phyloP scores from a whole-genome alignment of 106 monocot species.

The Dendrobium nobile region DNA sequence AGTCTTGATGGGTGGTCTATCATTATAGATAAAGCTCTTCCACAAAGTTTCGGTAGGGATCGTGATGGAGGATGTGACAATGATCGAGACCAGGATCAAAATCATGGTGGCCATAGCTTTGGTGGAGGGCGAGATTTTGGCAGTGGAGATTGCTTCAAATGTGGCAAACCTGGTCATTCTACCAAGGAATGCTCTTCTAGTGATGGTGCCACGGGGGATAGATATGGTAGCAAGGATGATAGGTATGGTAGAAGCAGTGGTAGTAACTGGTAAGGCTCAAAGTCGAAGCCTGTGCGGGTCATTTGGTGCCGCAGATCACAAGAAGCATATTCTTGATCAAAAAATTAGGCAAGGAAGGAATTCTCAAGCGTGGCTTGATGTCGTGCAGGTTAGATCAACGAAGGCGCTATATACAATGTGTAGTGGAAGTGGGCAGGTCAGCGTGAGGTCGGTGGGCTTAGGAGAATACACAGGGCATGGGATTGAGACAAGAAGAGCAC shows the following conservation, averaged over 20 bases:
- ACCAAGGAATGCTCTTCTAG: slow-evolving; percentile 80
- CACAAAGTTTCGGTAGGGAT: slow-evolving; percentile 50
- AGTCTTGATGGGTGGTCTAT: slow-evolving; percentile 86
- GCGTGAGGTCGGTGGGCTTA: too few relatives aligned
- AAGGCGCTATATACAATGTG: too few relatives aligned
- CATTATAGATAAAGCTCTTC: slow-evolving; percentile 90
- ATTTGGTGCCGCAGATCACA: too few relatives aligned
- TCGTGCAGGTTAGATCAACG: too few relatives aligned
- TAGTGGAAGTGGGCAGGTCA: too few relatives aligned
- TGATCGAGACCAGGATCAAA: slow-evolving; percentile 47
- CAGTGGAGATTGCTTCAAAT: slow-evolving; percentile 79
- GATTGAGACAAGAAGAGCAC: too few relatives aligned
- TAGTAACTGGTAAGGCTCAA: slow-evolving; percentile 33
- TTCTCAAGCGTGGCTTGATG: too few relatives aligned
- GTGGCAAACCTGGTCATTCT: slow-evolving; percentile 98
- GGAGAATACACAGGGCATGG: too few relatives aligned
- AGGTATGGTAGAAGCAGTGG: slow-evolving; percentile 27
- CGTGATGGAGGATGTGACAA: slow-evolving; percentile 59
- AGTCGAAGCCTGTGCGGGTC: too few relatives aligned
- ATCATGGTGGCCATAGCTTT: slow-evolving; percentile 14
- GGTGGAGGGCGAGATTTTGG: slow-evolving; percentile 23
- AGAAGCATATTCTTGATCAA: too few relatives aligned
- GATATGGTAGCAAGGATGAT: slow-evolving; percentile 35
- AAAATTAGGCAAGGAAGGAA: too few relatives aligned
- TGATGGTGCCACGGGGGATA: slow-evolving; percentile 74